These are phyloP conservation scores for Starmerella roubikii DNA, from an alignment of 805 yeast genomes.

Conservation along the genomic window DNA sequence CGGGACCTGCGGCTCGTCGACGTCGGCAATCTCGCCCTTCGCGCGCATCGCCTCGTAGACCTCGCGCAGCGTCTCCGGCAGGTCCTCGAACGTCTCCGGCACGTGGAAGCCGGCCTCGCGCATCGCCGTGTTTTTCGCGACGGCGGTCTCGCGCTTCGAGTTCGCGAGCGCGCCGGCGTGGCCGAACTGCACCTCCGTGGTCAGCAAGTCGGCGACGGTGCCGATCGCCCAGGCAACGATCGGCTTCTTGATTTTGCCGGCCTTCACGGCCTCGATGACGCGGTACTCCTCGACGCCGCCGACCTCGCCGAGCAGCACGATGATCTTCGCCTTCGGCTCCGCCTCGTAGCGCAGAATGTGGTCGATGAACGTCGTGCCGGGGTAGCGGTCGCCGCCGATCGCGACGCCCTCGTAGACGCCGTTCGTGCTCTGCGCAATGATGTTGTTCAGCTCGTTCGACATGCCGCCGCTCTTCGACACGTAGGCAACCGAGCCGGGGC, in stretches of 20 bases:
- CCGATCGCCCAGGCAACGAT: conserved; percentile 64
- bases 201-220: conserved; percentile 57
- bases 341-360: conserved; percentile 51
- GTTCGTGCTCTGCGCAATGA: conserved; percentile 33
- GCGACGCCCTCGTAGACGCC: conserved; percentile 48
- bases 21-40: conserved; percentile 29
- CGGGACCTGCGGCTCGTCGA: conserved; percentile 34
- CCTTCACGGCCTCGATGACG: conserved; percentile 53
- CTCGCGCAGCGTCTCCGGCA: conserved; percentile 29
- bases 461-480: conserved; percentile 38
- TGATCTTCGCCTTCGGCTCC: conserved; percentile 53
- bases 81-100: conserved; percentile 55
- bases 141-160: conserved; percentile 57
- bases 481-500: conserved; percentile 36
- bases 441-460: conserved; percentile 37
- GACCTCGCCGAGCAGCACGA: conserved; percentile 53
- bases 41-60: conserved; percentile 68
- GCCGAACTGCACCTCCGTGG: conserved; percentile 47
- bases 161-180: conserved; percentile 63
- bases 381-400: conserved; percentile 63
- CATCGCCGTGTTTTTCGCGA: conserved; percentile 56
- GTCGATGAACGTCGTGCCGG: conserved; percentile 58
- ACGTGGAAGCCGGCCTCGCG: conserved; percentile 88
- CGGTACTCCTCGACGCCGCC: conserved; percentile 66
- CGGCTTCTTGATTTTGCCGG: conserved; percentile 50